Base-by-base conservation (phyloP, 2,329 filamentous ascomycete genomes). In the Gnomoniopsis smithogilvyi region DNA sequence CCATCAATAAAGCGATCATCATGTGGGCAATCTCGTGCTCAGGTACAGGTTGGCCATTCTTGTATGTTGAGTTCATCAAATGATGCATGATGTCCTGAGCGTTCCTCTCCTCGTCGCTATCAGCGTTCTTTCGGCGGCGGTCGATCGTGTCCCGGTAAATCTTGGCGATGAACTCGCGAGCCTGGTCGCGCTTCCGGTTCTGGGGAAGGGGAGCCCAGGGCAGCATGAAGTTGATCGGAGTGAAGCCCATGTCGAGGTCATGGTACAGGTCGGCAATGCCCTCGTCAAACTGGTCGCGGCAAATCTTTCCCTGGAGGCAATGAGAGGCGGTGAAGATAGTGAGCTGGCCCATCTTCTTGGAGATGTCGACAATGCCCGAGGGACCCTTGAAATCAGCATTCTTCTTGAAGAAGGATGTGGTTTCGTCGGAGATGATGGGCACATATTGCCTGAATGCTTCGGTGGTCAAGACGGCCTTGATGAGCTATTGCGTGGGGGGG, bases 1-100 rank as follows among this genome's bases (percentile, higher is more conserved):
- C 90, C 90, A 95, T 93, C 54, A 94, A 81, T 17, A 94, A 80
- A 0, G 90, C 89, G 68, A 94, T 94, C 90, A 94, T 92, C 80
- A 94, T 90, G 73, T 92, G 87, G 0, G 90, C 89, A 54, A 94
- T 85, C 69, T 94, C 90, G 65, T 86, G 81, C 70, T 94, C 90
- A 0, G 90, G 86, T 1, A 93, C 74, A 0, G 79, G 74, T 12
- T 76, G 80, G 50, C 90, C 90, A 65, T 90, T 80, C 75, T 92
- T 92, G 82, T 94, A 94, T 12, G 75, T 80, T 70, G 87, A 89
- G 64, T 80, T 78, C 89, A 93, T 92, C 58, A 94, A 73, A 70
- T 93, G 90, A 79, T 82, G 87, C 69, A 93, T 91, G 85, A 93
- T 93, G 70, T 93, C 86, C 64, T 77, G 75, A 19, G 83, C 78